Base-by-base conservation (phyloP, 345 rosid species). In the Heritiera fomes region DNA sequence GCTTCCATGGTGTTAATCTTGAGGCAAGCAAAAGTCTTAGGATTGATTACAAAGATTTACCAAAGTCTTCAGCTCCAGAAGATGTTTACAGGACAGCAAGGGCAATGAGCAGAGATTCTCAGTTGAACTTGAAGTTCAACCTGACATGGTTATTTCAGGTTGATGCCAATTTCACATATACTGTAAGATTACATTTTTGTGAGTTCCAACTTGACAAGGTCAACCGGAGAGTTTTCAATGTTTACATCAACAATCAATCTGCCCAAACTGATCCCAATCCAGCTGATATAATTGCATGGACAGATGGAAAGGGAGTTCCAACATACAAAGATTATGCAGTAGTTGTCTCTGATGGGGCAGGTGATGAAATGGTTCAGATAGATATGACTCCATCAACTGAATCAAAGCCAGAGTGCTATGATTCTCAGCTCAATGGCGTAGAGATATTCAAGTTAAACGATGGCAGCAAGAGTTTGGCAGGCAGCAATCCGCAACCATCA, bases 361-460 rank as follows among this genome's bases (percentile, higher is more conserved):
- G 90, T 18, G 91, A 87, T 70, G 93, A 83, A 10, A 79, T 82
- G 23, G 32, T 94, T 66, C 59, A 75, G 23, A 70, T 94, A 66
- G 89, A 86, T 15, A 80, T 92, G 83, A 82, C 85, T 3, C 99
- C 97, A 13, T 83, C 97, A 0, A 67, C 73, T 0, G 43, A 0
- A 8, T 43, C 85, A 8, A 81, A 84, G 1, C 91, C 95, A 0
- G 86, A 93, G 61, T 91, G 38, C 80, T 81, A 70, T 43, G 91
- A 92, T 62, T 79, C 93, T 1, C 52, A 84, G 20, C 86, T 93
- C 28, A 95, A 90, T 64, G 96, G 97, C 13, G 38, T 95, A n/a
- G 97, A 95, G 86, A 83, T 95, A 55, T 91, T 93, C 85, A 95
- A 96, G 88, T 84, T 91, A 62, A 83, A 79, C 12, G 85, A 85